Conservation (phyloP, 2,329 filamentous ascomycete species). For the Grosmannia clavigera region DNA sequence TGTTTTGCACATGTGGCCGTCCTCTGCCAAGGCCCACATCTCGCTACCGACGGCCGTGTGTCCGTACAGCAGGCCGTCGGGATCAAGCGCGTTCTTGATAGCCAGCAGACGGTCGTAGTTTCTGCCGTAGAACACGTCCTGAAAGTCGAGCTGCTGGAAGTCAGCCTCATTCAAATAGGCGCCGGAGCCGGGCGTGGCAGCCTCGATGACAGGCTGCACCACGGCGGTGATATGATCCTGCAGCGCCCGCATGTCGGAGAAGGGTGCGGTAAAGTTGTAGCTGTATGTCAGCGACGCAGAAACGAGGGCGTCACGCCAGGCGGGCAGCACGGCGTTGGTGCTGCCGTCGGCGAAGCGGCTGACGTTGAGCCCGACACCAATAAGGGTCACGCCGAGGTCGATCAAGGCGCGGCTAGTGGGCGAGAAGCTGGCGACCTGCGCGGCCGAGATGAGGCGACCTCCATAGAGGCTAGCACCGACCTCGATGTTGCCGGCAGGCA, state of each 20-base stretch:
- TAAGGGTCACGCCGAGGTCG: slow-evolving; percentile 3
- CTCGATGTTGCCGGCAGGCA: slow-evolving; percentile 15
- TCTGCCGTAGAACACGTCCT: slow-evolving; percentile 12
- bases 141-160: slow-evolving; percentile 7
- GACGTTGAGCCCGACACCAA: slow-evolving; percentile 1
- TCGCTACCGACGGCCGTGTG: slow-evolving; percentile 6
- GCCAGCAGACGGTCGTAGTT: slow-evolving; percentile 10
- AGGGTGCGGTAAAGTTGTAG: slow-evolving; percentile 1
- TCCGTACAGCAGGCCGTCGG: slow-evolving; percentile 10
- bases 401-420: background rate
- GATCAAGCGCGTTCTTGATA: slow-evolving; percentile 11
- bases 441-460: slow-evolving; percentile 24
- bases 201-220: slow-evolving; percentile 22
- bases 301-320: slow-evolving; percentile 8
- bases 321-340: slow-evolving; percentile 8
- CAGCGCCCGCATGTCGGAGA: background rate
- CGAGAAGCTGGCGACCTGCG: slow-evolving; percentile 12
- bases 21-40: slow-evolving; percentile 4
- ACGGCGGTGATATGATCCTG: background rate
- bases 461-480: slow-evolving; percentile 19
- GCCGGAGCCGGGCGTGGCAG: slow-evolving; percentile 22
- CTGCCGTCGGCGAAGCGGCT: background rate
- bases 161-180: slow-evolving; percentile 32
- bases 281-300: background rate
- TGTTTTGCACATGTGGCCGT: slow-evolving; percentile 1